A percentile compares a stretch with the other conserved stretches of the same genome.
These are phyloP conservation scores for Casuarina glauca DNA, from an alignment of 306 rosid genomes.

Conservation along the genomic window DNA sequence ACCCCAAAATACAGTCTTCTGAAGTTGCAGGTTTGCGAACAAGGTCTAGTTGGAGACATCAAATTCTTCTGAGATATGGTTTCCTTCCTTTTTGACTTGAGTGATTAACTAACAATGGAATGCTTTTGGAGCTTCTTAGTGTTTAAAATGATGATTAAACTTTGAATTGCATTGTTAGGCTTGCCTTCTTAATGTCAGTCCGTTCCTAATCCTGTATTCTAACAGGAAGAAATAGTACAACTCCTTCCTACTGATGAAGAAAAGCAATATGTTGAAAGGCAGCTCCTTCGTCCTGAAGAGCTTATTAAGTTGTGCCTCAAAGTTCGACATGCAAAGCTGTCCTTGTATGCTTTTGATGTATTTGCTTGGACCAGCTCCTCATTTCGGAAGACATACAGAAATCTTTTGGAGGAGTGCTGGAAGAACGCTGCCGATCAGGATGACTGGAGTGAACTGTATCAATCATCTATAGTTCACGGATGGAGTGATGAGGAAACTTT, in stretches of 20 bases:
- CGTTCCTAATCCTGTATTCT: slow-evolving; percentile 19
- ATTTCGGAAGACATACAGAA: slow-evolving; percentile 58
- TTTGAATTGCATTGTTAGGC: neutral
- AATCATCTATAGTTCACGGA: slow-evolving; percentile 61
- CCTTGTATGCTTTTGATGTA: slow-evolving; percentile 67
- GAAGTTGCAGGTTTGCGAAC: no score
- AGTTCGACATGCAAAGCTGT: slow-evolving; percentile 49
- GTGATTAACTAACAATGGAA: neutral
- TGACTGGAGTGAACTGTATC: slow-evolving; percentile 68
- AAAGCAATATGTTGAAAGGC: slow-evolving; percentile 52
- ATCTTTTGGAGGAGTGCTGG: slow-evolving; percentile 90
- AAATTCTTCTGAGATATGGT: neutral
- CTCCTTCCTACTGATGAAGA: slow-evolving; percentile 42
- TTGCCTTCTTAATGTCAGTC: slow-evolving; percentile 24
- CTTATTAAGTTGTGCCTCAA: slow-evolving; percentile 77
- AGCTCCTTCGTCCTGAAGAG: slow-evolving; percentile 72
- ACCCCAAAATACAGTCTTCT: no score
- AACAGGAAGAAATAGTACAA: slow-evolving; percentile 71
- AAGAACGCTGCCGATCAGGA: slow-evolving; percentile 78
- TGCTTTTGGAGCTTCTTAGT: no score
- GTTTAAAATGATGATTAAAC: no score
- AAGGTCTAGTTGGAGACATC: no score
- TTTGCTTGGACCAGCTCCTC: slow-evolving; percentile 92
- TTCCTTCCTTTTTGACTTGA: neutral
- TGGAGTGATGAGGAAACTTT: slow-evolving; percentile 82